Percentiles rank a stretch among this genome's conserved stretches.
These are phyloP conservation scores for Aleurites moluccanus DNA, from an alignment of 441 rosid genomes.

Conservation along the genomic window DNA sequence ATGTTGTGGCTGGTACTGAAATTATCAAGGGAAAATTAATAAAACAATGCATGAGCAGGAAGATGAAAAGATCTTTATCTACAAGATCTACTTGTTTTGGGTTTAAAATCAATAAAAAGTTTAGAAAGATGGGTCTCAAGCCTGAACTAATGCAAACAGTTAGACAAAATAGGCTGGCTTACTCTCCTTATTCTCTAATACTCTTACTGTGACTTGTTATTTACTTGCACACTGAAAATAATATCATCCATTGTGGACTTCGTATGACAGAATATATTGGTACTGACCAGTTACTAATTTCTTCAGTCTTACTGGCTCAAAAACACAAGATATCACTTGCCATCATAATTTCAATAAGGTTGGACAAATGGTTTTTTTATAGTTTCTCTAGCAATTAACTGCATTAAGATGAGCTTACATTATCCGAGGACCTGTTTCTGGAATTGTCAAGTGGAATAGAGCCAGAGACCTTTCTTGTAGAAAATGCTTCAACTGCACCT, in stretches of 20 bases:
- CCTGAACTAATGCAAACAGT: neutral
- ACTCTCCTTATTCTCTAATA: neutral
- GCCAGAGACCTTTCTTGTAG: slow-evolving; percentile 59
- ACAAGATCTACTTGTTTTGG: neutral
- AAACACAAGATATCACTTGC: neutral
- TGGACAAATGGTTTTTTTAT: neutral
- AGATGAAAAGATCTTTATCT: neutral
- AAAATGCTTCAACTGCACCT: slow-evolving; percentile 92
- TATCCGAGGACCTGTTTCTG: slow-evolving; percentile 61
- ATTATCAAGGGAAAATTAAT: neutral
- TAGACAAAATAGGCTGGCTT: neutral
- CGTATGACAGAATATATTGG: neutral
- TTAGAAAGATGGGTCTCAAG: neutral
- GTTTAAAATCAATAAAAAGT: neutral
- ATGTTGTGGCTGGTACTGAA: neutral
- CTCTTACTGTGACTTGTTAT: neutral
- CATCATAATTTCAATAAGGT: neutral
- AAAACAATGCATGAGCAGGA: too few species aligned
- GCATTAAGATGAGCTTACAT: slow-evolving; percentile 44
- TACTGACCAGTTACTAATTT: neutral
- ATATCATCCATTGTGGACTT: neutral
- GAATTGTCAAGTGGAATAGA: slow-evolving; percentile 63
- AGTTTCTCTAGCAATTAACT: neutral
- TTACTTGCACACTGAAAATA: neutral
- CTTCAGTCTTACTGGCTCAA: neutral